Evolutionary conservation across 2,329 filamentous ascomycete genomes (phyloP).

Genomic region (Ophiostoma sp.): DNA sequence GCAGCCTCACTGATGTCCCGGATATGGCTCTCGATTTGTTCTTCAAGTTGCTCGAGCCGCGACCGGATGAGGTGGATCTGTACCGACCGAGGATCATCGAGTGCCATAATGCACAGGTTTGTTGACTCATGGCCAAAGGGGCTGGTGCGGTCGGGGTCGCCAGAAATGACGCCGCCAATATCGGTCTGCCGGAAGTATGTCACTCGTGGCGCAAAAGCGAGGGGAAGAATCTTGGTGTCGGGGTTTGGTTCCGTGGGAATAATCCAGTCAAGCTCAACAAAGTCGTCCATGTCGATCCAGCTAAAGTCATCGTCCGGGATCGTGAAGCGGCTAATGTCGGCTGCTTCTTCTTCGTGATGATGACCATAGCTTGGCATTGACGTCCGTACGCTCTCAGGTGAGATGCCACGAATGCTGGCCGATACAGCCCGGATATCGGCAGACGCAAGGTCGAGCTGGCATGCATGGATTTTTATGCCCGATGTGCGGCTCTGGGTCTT

Average conservation of each 20-base stretch:
- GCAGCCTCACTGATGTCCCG: slow-evolving; percentile 70
- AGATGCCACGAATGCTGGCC: slow-evolving; percentile 77
- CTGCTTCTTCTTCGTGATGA: slow-evolving; percentile 49
- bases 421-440: slow-evolving; percentile 92
- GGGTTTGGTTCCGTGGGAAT: slow-evolving; percentile 84
- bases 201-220: slow-evolving; percentile 88
- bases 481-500: slow-evolving; percentile 76
- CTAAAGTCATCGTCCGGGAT: slow-evolving; percentile 93
- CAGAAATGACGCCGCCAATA: slow-evolving; percentile 70
- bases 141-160: slow-evolving; percentile 77
- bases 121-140: slow-evolving; percentile 90
- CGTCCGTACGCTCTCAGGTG: slow-evolving; percentile 63
- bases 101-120: slow-evolving; percentile 91
- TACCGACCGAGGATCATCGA: slow-evolving; percentile 79
- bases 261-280: slow-evolving; percentile 96
- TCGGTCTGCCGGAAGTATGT: slow-evolving; percentile 98
- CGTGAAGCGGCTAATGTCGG: slow-evolving; percentile 79
- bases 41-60: slow-evolving; percentile 69
- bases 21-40: slow-evolving; percentile 71
- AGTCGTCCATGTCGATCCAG: slow-evolving; percentile 99
- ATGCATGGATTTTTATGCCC: slow-evolving; percentile 92
- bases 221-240: slow-evolving; percentile 86
- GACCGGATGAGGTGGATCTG: slow-evolving; percentile 80
- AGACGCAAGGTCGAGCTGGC: slow-evolving; percentile 83
- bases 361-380: slow-evolving; percentile 45